phyloP scores from a whole-genome alignment of 768 basidiomycete species.

The Lentinula edodes region DNA sequence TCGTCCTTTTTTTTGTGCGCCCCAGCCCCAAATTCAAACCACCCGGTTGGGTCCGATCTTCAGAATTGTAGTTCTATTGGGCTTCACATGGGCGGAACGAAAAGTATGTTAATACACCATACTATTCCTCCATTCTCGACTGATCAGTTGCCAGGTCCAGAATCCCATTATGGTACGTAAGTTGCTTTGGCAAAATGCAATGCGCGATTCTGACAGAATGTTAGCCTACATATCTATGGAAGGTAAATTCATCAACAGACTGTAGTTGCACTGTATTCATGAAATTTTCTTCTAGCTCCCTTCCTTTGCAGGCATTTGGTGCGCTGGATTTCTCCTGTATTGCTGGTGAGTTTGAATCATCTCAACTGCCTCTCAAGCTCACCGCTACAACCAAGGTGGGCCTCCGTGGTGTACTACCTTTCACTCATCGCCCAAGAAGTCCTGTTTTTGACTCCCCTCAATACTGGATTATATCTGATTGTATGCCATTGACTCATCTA shows the following conservation, averaged over 20 bases:
- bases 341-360: conserved; percentile 2
- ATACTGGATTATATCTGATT: conserved; percentile 7
- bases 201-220: not conserved
- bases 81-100: conserved; percentile 7
- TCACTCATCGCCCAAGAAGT: conserved; percentile 9
- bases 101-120: not conserved
- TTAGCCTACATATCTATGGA: conserved; percentile 8
- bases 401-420: conserved; percentile 9
- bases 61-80: conserved; percentile 4
- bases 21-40: not conserved
- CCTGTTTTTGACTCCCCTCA: conserved; percentile 6
- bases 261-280: not conserved
- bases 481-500: not conserved
- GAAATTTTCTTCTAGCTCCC: not conserved
- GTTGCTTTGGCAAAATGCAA: not conserved
- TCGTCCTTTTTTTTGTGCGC: not conserved
- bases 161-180: conserved; percentile 8
- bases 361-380: not conserved
- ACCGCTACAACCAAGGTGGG: not conserved
- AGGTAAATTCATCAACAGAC: not conserved
- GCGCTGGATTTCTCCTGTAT: conserved; percentile 7
- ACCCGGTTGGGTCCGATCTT: not conserved
- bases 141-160: not conserved
- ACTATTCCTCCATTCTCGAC: not conserved
- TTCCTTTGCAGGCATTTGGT: conserved; percentile 9